These are phyloP conservation scores for Mimosa pudica DNA, from an alignment of 306 rosid genomes.

Conservation along the genomic window DNA sequence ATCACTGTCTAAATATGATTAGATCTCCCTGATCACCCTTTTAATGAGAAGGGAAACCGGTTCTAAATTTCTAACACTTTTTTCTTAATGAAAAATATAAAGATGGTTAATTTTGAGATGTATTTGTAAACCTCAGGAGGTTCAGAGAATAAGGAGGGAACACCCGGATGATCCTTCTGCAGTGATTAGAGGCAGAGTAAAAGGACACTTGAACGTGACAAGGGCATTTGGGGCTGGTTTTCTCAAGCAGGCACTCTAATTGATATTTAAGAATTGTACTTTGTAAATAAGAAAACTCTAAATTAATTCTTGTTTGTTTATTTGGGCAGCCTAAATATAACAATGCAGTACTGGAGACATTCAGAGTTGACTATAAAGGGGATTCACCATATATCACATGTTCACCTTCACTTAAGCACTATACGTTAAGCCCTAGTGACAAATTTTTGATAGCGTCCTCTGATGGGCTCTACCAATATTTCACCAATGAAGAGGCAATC, in stretches of 20 bases:
- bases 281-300: not conserved
- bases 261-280: not conserved
- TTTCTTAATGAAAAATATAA: not conserved
- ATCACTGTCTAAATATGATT: no score
- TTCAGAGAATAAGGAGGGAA: constrained; percentile 57
- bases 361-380: constrained; percentile 74
- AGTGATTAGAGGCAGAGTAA: constrained; percentile 53
- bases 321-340: constrained; percentile 80
- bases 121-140: constrained; percentile 46
- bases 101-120: not conserved
- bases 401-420: constrained; percentile 65
- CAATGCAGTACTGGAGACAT: constrained; percentile 69
- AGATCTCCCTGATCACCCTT: no score
- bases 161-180: constrained; percentile 63
- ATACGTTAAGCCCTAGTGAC: constrained; percentile 61
- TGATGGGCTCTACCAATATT: constrained; percentile 88
- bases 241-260: constrained; percentile 69
- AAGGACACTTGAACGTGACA: constrained; percentile 83
- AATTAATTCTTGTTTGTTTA: not conserved
- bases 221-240: constrained; percentile 91
- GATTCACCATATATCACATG: constrained; percentile 71
- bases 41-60: no score
- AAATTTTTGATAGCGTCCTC: constrained; percentile 75
- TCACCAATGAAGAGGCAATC: constrained; percentile 80
- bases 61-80: not conserved